Percentiles rank a stretch among this genome's conserved stretches.
These are phyloP conservation scores for Mycena albidolilacea DNA, from an alignment of 768 basidiomycete genomes.

Conservation along the genomic window DNA sequence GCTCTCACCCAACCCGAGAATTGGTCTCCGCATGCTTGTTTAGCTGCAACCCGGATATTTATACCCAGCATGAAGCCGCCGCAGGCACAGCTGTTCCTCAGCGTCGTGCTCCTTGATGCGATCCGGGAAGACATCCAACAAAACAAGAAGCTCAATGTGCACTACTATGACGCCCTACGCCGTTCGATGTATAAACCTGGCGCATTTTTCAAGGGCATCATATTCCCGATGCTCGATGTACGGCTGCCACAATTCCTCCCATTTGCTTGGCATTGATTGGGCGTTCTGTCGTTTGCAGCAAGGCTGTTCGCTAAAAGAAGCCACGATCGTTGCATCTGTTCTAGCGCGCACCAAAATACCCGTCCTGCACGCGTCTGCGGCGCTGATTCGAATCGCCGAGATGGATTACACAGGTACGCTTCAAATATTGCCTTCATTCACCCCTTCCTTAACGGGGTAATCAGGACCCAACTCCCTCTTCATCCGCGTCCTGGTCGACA, in stretches of 20 bases:
- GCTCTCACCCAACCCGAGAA: constrained; percentile 92
- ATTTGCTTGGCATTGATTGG: constrained; percentile 2
- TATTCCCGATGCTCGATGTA: constrained; percentile 96
- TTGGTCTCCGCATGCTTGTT: constrained; percentile 97
- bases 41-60: constrained; percentile 94
- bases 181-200: constrained; percentile 95
- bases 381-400: constrained; percentile 90
- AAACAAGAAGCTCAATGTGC: constrained; percentile 92
- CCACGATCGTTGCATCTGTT: constrained; percentile 93
- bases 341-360: constrained; percentile 93
- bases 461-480: constrained; percentile 95
- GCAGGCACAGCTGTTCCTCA: constrained; percentile 92
- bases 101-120: constrained; percentile 92
- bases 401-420: constrained; percentile 94
- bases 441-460: not conserved
- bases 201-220: constrained; percentile 98
- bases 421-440: not conserved
- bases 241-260: constrained; percentile 42
- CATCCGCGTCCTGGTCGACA: constrained; percentile 96
- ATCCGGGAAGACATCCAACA: constrained; percentile 90
- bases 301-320: constrained; percentile 94
- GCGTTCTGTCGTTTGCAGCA: constrained; percentile 46
- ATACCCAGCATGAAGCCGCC: constrained; percentile 97
- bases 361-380: constrained; percentile 96
- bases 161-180: constrained; percentile 95